Conservation (phyloP, 225 moss, liverwort and hornwort species). For the Sphagnum tenellum region DNA sequence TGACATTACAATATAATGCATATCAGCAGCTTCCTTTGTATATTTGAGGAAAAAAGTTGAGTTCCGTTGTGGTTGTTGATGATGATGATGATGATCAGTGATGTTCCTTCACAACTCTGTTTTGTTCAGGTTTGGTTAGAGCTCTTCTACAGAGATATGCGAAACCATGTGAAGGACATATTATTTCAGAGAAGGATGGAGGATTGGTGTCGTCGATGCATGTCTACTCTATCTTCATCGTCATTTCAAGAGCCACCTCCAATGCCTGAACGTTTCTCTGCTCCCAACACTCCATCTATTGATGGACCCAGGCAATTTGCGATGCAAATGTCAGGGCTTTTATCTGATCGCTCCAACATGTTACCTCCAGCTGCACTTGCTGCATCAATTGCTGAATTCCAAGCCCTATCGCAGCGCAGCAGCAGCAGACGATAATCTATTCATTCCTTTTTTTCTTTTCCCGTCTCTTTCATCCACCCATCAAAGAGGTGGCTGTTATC, state of each 20-base stretch:
- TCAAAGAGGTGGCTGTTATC: too few relatives aligned
- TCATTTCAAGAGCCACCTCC: constrained; percentile 45
- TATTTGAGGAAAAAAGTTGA: too few relatives aligned
- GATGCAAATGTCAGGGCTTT: constrained; percentile 32
- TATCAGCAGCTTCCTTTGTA: too few relatives aligned
- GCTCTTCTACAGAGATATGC: constrained; percentile 45
- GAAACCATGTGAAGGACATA: constrained; percentile 40
- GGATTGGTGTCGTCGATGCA: constrained; percentile 45
- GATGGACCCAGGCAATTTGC: constrained; percentile 36
- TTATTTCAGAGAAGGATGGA: constrained; percentile 55
- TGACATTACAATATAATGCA: too few relatives aligned
- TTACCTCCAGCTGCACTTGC: constrained; percentile 50
- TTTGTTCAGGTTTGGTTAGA: constrained; percentile 27
- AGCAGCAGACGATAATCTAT: too few relatives aligned
- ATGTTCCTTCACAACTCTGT: too few relatives aligned
- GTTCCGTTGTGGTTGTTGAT: too few relatives aligned
- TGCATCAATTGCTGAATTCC: constrained; percentile 42
- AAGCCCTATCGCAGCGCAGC: constrained; percentile 5
- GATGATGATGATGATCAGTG: too few relatives aligned
- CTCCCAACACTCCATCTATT: constrained; percentile 35
- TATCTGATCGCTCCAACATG: constrained; percentile 45
- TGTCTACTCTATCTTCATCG: constrained; percentile 25
- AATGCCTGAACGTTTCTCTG: constrained; percentile 41
- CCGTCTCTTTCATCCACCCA: too few relatives aligned
- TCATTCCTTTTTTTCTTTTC: too few relatives aligned